A percentile compares a stretch with the other conserved stretches of the same genome.
These are phyloP conservation scores for Phytopythium vexans DNA, from an alignment of 352 stramenopile species.

Conservation along the genomic window DNA sequence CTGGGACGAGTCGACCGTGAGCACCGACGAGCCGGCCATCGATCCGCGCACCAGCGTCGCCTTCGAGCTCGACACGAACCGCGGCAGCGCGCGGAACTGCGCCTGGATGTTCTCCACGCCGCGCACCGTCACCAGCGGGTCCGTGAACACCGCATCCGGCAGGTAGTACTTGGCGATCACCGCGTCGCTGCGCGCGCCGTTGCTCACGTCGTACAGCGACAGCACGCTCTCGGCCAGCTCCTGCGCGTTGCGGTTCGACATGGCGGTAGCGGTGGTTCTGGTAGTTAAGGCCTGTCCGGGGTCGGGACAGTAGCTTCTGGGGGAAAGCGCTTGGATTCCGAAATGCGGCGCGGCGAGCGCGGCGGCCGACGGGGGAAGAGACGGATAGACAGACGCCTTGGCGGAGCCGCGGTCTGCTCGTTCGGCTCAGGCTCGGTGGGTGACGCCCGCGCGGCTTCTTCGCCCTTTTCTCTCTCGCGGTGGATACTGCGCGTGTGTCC, in stretches of 20 bases:
- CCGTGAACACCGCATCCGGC: constrained; percentile 72
- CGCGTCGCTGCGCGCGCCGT: constrained; percentile 38
- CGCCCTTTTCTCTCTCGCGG: no score
- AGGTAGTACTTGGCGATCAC: constrained; percentile 80
- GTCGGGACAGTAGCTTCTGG: neutral
- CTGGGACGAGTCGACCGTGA: constrained; percentile 81
- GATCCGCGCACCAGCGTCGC: constrained; percentile 76
- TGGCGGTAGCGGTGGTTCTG: constrained; percentile 16
- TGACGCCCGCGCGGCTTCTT: no score
- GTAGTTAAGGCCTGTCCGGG: constrained; percentile 3
- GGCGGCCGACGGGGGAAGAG: no score
- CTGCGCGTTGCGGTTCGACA: constrained; percentile 68
- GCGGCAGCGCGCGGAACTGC: constrained; percentile 77
- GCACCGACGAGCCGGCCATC: constrained; percentile 73
- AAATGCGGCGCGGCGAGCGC: no score
- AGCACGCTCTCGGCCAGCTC: constrained; percentile 78
- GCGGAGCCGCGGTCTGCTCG: no score
- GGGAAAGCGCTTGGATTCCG: neutral
- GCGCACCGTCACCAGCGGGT: constrained; percentile 70
- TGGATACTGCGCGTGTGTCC: no score
- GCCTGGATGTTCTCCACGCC: constrained; percentile 82
- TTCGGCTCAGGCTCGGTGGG: no score
- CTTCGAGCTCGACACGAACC: constrained; percentile 76
- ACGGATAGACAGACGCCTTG: no score
- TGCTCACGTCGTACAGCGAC: constrained; percentile 80